Evolutionary conservation across 2,329 filamentous ascomycete genomes (phyloP), one percentile per base, ranked within the genome.

Genomic region (Didymellaceae sp.): DNA sequence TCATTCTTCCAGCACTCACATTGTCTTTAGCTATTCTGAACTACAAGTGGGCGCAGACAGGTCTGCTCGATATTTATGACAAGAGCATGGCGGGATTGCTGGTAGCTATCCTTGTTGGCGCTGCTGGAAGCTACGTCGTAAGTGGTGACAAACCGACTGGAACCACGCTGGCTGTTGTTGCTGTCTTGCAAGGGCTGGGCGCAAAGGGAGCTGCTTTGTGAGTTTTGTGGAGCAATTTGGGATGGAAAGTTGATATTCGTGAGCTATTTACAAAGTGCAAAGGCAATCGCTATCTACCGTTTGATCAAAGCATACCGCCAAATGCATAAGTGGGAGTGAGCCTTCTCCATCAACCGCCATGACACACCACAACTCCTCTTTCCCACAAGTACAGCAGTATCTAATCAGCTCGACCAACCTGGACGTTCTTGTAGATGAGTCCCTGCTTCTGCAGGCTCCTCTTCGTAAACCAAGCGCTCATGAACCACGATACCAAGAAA

Each of bases 1-100:
- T 9, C 18, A 35, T 2, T 25, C 6, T 11, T n/a, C n/a, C n/a
- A n/a, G n/a, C n/a, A n/a, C n/a, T n/a, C n/a, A n/a, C n/a, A n/a
- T n/a, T n/a, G n/a, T 14, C 25, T 9, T 46, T n/a, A 68, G 69
- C 59, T 14, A 59, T 73, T 9, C 39, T 73, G 22, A 72, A 73
- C 39, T 72, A 71, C 48, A 70, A 69, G 25, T 73, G 67, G 66
- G 52, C 64, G n/a, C 54, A 62, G 28, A 63, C 57, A 1, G 69
- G 68, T 16, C 56, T 73, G 16, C 57, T 65, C n/a, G 66, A 71
- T 26, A 41, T 59, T 2, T 62, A 66, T 6, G 70, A 73, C 51
- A 69, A 70, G 37, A 55, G 58, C 38, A 63, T 71, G 32, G 69
- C 66, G 7, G 57, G 58, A 1, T 45, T 73, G 17, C 41, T 73